These are phyloP conservation scores for Plasmodium sp. DNA, from an alignment of 169 alveolate genomes.

Conservation along the genomic window DNA sequence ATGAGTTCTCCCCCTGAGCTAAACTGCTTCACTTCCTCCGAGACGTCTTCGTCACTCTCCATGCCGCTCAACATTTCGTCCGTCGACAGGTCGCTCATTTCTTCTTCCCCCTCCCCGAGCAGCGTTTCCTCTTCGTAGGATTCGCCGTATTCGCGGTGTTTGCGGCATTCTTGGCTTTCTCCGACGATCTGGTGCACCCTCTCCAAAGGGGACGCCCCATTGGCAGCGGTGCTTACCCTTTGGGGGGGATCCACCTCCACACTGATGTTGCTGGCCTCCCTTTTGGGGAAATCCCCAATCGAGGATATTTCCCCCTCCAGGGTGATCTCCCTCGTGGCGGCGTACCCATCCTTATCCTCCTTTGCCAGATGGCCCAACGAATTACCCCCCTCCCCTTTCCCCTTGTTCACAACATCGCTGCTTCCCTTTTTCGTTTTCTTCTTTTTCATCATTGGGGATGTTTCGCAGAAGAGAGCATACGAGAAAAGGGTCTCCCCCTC, in stretches of 20 bases:
- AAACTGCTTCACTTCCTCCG: neutral
- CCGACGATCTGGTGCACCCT: neutral
- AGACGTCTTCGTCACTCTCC: neutral
- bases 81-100: constrained; percentile 46
- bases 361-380: neutral
- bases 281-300: neutral
- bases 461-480: neutral
- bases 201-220: neutral
- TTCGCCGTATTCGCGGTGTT: neutral
- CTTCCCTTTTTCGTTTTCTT: neutral
- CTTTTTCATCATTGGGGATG: neutral
- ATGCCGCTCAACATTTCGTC: constrained; percentile 33
- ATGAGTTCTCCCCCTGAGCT: neutral
- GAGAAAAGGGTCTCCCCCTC: neutral
- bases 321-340: neutral
- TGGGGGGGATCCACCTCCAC: neutral
- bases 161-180: neutral
- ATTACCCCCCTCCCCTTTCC: neutral
- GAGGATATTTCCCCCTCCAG: neutral
- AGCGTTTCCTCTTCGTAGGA: neutral
- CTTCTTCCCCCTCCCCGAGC: neutral
- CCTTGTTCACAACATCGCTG: neutral
- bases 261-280: neutral
- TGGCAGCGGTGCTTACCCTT: neutral
- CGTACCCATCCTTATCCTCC: neutral